Conservation (phyloP, 2,329 filamentous ascomycete genomes). For the Fusarium sp. region DNA sequence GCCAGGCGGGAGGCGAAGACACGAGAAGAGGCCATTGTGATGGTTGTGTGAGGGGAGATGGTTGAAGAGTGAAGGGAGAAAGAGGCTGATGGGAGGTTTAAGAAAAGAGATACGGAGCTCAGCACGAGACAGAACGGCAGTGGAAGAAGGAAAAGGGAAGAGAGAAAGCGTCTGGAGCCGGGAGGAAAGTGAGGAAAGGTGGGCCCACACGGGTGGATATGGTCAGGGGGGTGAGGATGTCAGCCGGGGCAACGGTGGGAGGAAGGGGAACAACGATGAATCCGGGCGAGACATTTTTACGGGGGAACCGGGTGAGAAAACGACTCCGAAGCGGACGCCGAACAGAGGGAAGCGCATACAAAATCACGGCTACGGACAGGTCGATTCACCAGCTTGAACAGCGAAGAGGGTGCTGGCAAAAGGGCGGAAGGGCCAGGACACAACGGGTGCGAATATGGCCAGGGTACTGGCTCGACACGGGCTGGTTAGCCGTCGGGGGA, state of each 20-base stretch:
- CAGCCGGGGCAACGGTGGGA: slow-evolving; percentile 52
- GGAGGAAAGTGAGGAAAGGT: slow-evolving; percentile 52
- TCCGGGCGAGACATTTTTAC: slow-evolving; percentile 49
- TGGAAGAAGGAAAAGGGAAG: slow-evolving; percentile 56
- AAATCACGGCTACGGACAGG: slow-evolving; percentile 4
- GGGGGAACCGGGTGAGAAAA: slow-evolving; percentile 36
- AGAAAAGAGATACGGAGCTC: slow-evolving; percentile 51
- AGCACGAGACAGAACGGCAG: slow-evolving; percentile 50
- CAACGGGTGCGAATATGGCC: slow-evolving; percentile 45
- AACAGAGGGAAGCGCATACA: slow-evolving; percentile 4
- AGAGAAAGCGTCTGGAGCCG: slow-evolving; percentile 53
- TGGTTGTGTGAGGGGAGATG: slow-evolving; percentile 59
- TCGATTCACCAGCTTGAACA: slow-evolving; percentile 8
- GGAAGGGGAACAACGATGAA: slow-evolving; percentile 43
- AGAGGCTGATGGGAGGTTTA: slow-evolving; percentile 50
- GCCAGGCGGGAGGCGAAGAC: slow-evolving; percentile 83
- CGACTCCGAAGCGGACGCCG: slow-evolving; percentile 15
- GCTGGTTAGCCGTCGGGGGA: slow-evolving; percentile 49
- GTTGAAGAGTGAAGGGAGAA: slow-evolving; percentile 44
- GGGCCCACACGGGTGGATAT: slow-evolving; percentile 50
- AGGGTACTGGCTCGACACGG: slow-evolving; percentile 42
- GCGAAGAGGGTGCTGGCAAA: slow-evolving; percentile 16
- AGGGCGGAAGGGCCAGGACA: slow-evolving; percentile 22
- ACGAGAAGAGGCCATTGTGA: slow-evolving; percentile 85
- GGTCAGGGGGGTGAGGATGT: slow-evolving; percentile 49